Conservation (phyloP, 352 stramenopile genomes). For the Phytophthora citrophthora region DNA sequence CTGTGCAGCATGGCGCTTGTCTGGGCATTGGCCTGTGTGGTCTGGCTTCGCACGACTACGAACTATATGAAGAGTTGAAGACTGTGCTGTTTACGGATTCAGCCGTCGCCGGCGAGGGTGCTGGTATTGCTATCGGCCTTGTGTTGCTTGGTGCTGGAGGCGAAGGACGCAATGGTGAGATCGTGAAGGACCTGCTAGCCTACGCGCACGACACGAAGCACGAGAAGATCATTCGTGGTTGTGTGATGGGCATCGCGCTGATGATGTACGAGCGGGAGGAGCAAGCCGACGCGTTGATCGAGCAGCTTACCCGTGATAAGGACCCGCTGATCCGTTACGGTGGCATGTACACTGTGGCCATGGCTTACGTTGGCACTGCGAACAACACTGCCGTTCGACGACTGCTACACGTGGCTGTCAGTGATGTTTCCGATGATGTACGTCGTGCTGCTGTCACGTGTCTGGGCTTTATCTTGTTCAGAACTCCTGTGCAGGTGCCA, state of each 20-base stretch:
- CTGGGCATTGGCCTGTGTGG: constrained; percentile 97
- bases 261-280: constrained; percentile 99
- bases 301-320: constrained; percentile 97
- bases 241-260: constrained; percentile 98
- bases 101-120: constrained; percentile 97
- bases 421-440: constrained; percentile 99
- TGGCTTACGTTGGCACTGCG: constrained; percentile 97
- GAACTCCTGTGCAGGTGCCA: constrained; percentile 94
- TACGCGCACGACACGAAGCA: constrained; percentile 99
- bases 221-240: constrained; percentile 99
- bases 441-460: constrained; percentile 97
- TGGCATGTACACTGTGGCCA: constrained; percentile 97
- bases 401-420: constrained; percentile 98
- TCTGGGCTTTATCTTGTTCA: constrained; percentile 98
- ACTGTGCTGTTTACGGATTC: constrained; percentile 98
- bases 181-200: constrained; percentile 95
- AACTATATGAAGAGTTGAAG: constrained; percentile 97
- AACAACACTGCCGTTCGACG: constrained; percentile 98
- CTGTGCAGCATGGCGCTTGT: constrained; percentile 97
- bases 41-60: constrained; percentile 94
- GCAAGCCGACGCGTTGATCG: constrained; percentile 95
- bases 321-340: constrained; percentile 98
- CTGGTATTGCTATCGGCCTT: constrained; percentile 98
- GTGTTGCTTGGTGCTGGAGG: constrained; percentile 95
- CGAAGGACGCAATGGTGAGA: constrained; percentile 82